phyloP scores from a whole-genome alignment of 208 protist species.

The Plasmodiophora brassicae region DNA sequence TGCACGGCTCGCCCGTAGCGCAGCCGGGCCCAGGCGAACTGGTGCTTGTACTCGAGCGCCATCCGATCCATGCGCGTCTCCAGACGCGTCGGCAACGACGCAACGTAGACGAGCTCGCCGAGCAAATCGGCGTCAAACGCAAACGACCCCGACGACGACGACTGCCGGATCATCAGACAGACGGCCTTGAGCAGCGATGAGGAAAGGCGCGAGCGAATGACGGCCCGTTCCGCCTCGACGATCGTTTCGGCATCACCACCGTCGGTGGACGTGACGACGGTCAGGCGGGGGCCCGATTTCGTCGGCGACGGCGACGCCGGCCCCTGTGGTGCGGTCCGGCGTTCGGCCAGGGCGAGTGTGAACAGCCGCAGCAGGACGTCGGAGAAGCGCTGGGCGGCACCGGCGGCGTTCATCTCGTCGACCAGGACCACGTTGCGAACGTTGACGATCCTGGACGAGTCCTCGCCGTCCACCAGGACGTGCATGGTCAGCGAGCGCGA shows the following conservation, averaged over 20 bases:
- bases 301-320: no score
- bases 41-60: background rate
- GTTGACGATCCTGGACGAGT: no score
- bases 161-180: background rate
- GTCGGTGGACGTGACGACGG: no score
- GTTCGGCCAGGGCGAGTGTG: background rate
- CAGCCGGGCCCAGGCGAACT: background rate
- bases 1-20: background rate
- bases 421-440: background rate
- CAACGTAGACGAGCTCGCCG: background rate
- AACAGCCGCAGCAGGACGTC: background rate
- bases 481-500: background rate
- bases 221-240: background rate
- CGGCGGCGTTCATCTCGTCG: background rate
- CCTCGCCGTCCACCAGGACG: background rate
- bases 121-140: background rate
- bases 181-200: constrained; percentile 9
- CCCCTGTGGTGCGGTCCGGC: background rate
- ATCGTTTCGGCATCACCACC: no score
- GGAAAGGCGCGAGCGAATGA: background rate
- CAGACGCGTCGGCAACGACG: background rate
- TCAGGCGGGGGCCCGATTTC: no score
- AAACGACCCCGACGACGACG: background rate
- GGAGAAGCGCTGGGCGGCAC: background rate
- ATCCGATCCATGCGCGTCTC: background rate